Evolutionary conservation across 192 early-diverging fungal genomes (phyloP).

Genomic region (Chytriomyces sp.): DNA sequence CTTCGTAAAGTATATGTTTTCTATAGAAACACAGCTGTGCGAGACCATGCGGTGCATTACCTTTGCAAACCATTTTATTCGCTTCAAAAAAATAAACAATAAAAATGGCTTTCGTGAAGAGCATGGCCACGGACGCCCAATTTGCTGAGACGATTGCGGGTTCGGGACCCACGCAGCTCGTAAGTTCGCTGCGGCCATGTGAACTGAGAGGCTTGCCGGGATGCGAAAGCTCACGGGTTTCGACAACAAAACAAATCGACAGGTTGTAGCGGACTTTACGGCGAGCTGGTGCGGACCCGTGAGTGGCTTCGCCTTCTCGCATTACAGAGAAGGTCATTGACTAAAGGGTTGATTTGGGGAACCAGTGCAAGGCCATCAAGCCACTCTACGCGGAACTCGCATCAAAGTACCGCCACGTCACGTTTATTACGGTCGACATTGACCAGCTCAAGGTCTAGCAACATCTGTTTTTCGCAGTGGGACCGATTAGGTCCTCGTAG

Average conservation of each 20-base stretch:
- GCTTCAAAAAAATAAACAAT: background rate
- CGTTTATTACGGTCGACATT: constrained; percentile 51
- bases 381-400: constrained; percentile 44
- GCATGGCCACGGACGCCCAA: constrained; percentile 18
- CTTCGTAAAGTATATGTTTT: too few relatives aligned
- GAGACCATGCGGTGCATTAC: too few relatives aligned
- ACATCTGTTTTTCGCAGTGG: background rate
- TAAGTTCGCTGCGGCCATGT: too few relatives aligned
- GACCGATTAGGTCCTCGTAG: too few relatives aligned
- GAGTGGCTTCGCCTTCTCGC: constrained; percentile 28
- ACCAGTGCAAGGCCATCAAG: constrained; percentile 22
- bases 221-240: too few relatives aligned
- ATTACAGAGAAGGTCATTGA: too few relatives aligned
- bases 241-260: too few relatives aligned
- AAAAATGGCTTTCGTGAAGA: constrained; percentile 25
- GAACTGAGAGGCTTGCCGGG: too few relatives aligned
- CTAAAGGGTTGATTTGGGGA: too few relatives aligned
- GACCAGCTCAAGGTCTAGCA: constrained; percentile 44
- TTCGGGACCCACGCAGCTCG: constrained; percentile 20
- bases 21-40: too few relatives aligned
- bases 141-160: constrained; percentile 10
- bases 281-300: constrained; percentile 36
- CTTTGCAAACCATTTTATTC: too few relatives aligned
- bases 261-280: constrained; percentile 55
- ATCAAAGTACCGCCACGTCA: constrained; percentile 37